A percentile compares a stretch with the other conserved stretches of the same genome.
Evolutionary conservation across 2,329 filamentous ascomycete species (phyloP).

Genomic region (Sphaceloma murrayae): DNA sequence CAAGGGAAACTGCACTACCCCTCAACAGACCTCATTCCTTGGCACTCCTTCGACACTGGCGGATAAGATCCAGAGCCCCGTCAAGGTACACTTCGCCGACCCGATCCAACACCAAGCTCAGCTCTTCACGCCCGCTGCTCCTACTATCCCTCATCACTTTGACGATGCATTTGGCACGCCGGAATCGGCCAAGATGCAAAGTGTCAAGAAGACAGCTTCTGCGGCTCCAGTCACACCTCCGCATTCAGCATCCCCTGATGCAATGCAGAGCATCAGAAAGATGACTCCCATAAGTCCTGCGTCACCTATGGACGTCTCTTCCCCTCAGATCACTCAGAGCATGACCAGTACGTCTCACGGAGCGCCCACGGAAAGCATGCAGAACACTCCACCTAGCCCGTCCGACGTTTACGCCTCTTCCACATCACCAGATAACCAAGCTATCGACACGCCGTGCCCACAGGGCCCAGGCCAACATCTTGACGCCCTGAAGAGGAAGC

Average conservation of each 20-base stretch:
- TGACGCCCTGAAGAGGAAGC: slow-evolving; percentile 7
- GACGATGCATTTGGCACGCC: slow-evolving; percentile 1
- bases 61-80: slow-evolving; percentile 2
- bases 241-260: no score
- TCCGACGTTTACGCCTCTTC: neutral
- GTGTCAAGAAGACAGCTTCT: neutral
- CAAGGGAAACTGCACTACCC: neutral
- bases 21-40: slow-evolving; percentile 6
- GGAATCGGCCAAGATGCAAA: slow-evolving; percentile 9
- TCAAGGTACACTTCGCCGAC: slow-evolving; percentile 1
- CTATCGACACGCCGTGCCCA: neutral
- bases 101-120: neutral
- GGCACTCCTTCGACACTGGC: slow-evolving; percentile 7
- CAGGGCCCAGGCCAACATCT: slow-evolving; percentile 14
- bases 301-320: neutral
- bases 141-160: slow-evolving; percentile 1
- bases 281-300: neutral
- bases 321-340: neutral
- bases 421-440: neutral
- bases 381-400: slow-evolving; percentile 12
- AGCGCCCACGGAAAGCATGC: slow-evolving; percentile 2
- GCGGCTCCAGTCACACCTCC: neutral
- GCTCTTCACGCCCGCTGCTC: neutral
- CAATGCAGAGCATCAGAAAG: neutral
- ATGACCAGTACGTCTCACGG: no score